A percentile compares a stretch with the other conserved stretches of the same genome.
These are phyloP conservation scores for Curvularia verruculosa DNA, from an alignment of 2,329 filamentous ascomycete species.

Conservation along the genomic window DNA sequence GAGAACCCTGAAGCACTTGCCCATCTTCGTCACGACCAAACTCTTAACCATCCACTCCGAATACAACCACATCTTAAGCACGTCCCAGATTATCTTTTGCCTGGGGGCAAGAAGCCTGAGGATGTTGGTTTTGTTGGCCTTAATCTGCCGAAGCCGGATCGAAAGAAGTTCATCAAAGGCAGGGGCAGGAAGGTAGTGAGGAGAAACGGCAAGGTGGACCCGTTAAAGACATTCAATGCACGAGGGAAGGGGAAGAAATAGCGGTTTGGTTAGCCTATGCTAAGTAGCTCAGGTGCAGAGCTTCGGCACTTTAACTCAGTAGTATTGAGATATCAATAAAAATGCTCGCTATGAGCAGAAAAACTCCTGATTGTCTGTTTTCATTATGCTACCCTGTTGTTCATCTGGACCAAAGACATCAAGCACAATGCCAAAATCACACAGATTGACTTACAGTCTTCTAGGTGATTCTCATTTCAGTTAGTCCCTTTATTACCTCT, in stretches of 20 bases:
- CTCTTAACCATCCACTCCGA: constrained; percentile 75
- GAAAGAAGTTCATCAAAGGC: constrained; percentile 50
- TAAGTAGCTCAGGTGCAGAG: not conserved
- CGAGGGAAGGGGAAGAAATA: constrained; percentile 48
- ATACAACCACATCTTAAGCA: constrained; percentile 84
- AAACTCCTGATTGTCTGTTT: not conserved
- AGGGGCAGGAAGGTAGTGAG: constrained; percentile 59
- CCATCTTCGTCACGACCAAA: constrained; percentile 87
- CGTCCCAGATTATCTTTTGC: constrained; percentile 91
- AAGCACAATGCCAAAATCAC: no score
- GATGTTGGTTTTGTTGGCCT: constrained; percentile 79
- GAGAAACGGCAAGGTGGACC: constrained; percentile 75
- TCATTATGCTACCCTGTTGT: not conserved
- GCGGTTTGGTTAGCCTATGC: not conserved
- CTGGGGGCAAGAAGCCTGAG: constrained; percentile 71
- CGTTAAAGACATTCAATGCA: constrained; percentile 83
- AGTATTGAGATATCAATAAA: not conserved
- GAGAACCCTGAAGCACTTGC: constrained; percentile 91
- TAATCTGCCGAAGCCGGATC: constrained; percentile 51
- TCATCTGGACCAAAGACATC: not conserved
- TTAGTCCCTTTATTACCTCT: no score
- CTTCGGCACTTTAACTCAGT: not conserved
- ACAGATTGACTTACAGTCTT: no score
- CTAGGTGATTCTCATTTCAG: no score
- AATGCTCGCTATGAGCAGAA: not conserved